Conservation (phyloP, 2,329 filamentous ascomycete species). For the Scorias spongiosa region DNA sequence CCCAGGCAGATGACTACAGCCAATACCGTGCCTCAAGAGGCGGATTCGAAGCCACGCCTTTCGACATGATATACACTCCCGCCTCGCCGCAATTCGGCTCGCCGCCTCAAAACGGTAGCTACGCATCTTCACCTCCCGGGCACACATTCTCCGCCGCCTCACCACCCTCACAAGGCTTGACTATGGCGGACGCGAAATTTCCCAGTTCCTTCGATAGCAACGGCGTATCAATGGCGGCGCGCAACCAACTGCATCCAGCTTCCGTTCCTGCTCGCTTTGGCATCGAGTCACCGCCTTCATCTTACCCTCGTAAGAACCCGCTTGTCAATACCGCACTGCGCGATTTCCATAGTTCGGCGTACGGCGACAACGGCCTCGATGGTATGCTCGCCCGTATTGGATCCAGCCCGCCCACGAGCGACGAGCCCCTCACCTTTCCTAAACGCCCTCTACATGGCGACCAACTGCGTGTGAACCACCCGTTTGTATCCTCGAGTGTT, state of each 20-base stretch:
- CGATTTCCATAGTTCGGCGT: slow-evolving; percentile 50
- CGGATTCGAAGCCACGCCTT: slow-evolving; percentile 19
- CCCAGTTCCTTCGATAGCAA: slow-evolving; percentile 95
- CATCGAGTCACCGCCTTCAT: slow-evolving; percentile 65
- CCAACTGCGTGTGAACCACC: slow-evolving; percentile 38
- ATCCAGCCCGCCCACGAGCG: slow-evolving; percentile 47
- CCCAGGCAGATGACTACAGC: slow-evolving; percentile 11
- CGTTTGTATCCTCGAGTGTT: slow-evolving; percentile 46
- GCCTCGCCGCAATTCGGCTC: slow-evolving; percentile 61
- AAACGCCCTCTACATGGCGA: slow-evolving; percentile 49
- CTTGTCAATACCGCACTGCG: slow-evolving; percentile 29
- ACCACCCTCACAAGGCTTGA: slow-evolving; percentile 42
- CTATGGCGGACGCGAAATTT: slow-evolving; percentile 81
- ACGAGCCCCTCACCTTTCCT: slow-evolving; percentile 52
- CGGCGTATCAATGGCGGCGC: slow-evolving; percentile 79
- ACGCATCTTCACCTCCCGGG: slow-evolving; percentile 55
- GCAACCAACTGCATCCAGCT: slow-evolving; percentile 78
- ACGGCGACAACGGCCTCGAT: slow-evolving; percentile 42
- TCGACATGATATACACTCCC: slow-evolving; percentile 44
- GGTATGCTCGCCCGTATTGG: slow-evolving; percentile 28
- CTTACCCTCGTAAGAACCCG: slow-evolving; percentile 35
- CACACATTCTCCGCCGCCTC: slow-evolving; percentile 12
- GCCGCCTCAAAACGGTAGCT: slow-evolving; percentile 60
- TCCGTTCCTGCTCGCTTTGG: slow-evolving; percentile 88
- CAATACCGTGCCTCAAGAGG: slow-evolving; percentile 15